Percentiles rank a stretch among this genome's conserved stretches.
Conservation (phyloP, 2,329 filamentous ascomycete species). For the Chaetomium olivaceum region DNA sequence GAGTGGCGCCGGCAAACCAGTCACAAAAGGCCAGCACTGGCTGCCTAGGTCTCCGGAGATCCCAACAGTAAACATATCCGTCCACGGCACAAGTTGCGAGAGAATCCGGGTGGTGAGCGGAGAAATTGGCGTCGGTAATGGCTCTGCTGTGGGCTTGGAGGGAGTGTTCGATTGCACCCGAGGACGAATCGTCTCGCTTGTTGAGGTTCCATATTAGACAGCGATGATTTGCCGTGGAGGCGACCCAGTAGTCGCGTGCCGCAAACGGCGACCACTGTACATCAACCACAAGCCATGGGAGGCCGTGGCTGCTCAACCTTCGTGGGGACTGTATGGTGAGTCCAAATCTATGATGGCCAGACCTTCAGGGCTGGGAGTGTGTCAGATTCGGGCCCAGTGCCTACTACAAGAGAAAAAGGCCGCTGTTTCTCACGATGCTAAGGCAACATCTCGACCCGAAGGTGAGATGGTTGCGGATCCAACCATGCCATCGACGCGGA, state of each 20-base stretch:
- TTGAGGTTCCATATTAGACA: constrained; percentile 93
- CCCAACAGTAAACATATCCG: constrained; percentile 91
- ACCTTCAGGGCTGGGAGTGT: constrained; percentile 65
- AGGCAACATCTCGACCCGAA: constrained; percentile 82
- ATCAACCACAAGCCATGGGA: constrained; percentile 93
- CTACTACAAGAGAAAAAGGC: background rate
- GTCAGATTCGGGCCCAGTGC: constrained; percentile 2
- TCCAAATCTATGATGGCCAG: constrained; percentile 91
- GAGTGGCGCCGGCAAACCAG: constrained; percentile 90
- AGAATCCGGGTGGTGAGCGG: constrained; percentile 84
- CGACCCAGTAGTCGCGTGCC: constrained; percentile 86
- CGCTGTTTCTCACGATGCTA: constrained; percentile 66
- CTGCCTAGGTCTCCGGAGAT: constrained; percentile 71
- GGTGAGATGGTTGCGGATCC: constrained; percentile 93
- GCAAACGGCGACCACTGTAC: constrained; percentile 97
- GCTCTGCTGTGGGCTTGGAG: constrained; percentile 80
- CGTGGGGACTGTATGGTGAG: constrained; percentile 82
- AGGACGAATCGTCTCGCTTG: constrained; percentile 69
- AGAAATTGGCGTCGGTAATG: constrained; percentile 96
- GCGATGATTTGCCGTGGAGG: constrained; percentile 91
- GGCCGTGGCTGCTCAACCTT: constrained; percentile 76
- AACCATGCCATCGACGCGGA: constrained; percentile 77
- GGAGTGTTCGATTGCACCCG: constrained; percentile 78
- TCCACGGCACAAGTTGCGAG: constrained; percentile 90
- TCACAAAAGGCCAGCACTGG: constrained; percentile 83